Evolutionary conservation across 805 yeast genomes (phyloP), one percentile per base, ranked within the genome.

Genomic region (Saccharomycopsis vini): DNA sequence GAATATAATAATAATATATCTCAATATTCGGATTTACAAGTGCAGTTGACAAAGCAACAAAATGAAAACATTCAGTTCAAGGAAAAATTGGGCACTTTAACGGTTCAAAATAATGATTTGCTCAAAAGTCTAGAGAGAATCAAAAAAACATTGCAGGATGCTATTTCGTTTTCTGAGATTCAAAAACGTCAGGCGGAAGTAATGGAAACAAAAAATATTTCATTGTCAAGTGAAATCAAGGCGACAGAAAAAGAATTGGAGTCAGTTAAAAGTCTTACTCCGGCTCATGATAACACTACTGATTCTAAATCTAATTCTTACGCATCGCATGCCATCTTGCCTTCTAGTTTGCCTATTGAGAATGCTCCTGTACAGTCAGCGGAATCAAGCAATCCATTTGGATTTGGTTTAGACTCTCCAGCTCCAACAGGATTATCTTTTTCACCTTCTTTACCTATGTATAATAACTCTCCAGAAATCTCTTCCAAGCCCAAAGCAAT

Each of bases 121-220:
- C 73, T 77, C 52, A 66, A 67, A 44, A 79, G 77, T 50, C 57
- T 81, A 28, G 77, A 71, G 37, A 62, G 67, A 35, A 67, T 72
- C 38, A 64, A 74, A 46, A 61, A 64, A 38, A 82, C 80, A 43
- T 69, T 75, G 18, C 73, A 72, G 50, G 81, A 79, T 53, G 76
- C 83, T 26, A 68, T 69, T 44, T 81, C 82, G 42, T 66, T 82
- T 52, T 68, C 72, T 18, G 72, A 80, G 36, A 85, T 86, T 33
- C 75, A 75, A 53, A 68, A 75, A 44, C 79, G 81, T 34, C 95
- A 88, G 58, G 69, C 81, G 39, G 79, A 75, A 33, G 76, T 82
- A 3, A 64, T 73, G n/a, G 71, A 82, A 51, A 61, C 73, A 18
- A 73, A 73, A 38, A 66, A 68, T 18, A 57, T 61, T 16, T 66